Evolutionary conservation across 768 basidiomycete species (phyloP).

Genomic region (Mycena capillaripes): DNA sequence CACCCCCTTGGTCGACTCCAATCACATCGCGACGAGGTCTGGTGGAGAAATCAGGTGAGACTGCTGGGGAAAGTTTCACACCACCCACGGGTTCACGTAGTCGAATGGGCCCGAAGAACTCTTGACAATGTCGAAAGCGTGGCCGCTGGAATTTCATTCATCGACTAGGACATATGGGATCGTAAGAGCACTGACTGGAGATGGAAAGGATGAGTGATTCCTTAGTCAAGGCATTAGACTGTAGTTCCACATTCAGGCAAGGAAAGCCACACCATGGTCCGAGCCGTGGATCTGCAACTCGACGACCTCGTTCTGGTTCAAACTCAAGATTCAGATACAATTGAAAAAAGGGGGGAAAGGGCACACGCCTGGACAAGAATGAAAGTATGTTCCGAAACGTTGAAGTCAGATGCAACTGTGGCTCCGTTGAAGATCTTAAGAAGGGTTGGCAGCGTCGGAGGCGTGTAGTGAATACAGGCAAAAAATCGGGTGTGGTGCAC

Average conservation of each 20-base stretch:
- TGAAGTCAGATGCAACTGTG: slow-evolving; percentile 34
- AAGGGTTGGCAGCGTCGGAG: slow-evolving; percentile 41
- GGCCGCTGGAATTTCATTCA: slow-evolving; percentile 34
- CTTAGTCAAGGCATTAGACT: not conserved
- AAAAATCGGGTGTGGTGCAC: too few relatives aligned
- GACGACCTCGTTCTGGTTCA: slow-evolving; percentile 36
- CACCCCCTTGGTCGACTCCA: slow-evolving; percentile 26
- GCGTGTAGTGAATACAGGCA: slow-evolving; percentile 35
- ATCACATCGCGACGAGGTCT: slow-evolving; percentile 44
- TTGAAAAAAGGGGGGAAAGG: too few relatives aligned
- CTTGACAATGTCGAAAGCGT: slow-evolving; percentile 45
- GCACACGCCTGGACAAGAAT: too few relatives aligned
- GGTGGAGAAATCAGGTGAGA: not conserved
- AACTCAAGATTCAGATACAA: too few relatives aligned
- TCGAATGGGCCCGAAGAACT: slow-evolving; percentile 35
- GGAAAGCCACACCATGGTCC: slow-evolving; percentile 31
- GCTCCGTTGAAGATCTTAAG: slow-evolving; percentile 41
- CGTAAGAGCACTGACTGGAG: slow-evolving; percentile 25
- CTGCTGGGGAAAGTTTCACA: not conserved
- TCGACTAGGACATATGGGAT: not conserved
- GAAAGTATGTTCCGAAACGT: slow-evolving; percentile 39
- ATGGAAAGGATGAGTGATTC: slow-evolving; percentile 20
- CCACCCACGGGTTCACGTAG: slow-evolving; percentile 37
- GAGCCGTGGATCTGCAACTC: slow-evolving; percentile 44
- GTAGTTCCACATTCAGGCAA: too few relatives aligned